These are phyloP conservation scores for Phlebopus sp. DNA, from an alignment of 1,284 basidiomycete genomes.

Conservation along the genomic window DNA sequence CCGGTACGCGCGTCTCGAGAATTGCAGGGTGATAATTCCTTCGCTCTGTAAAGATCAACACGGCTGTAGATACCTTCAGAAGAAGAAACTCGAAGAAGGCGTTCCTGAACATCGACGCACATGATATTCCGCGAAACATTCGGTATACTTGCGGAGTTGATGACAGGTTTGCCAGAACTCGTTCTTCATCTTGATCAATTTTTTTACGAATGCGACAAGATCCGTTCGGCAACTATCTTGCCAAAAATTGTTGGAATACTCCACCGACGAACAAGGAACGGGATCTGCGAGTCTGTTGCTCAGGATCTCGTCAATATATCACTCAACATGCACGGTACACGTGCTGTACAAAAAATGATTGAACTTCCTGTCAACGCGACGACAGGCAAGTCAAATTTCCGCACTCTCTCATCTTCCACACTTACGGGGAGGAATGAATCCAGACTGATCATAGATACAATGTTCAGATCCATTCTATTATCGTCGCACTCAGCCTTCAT, in stretches of 20 bases:
- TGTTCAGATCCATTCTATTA: slow-evolving; percentile 95
- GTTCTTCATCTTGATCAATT: slow-evolving; percentile 4
- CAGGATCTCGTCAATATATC: slow-evolving; percentile 98
- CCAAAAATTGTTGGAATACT: slow-evolving; percentile 97
- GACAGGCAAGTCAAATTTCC: slow-evolving; percentile 67
- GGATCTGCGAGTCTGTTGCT: slow-evolving; percentile 97
- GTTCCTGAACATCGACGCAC: slow-evolving; percentile 91
- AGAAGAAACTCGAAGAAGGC: slow-evolving; percentile 98
- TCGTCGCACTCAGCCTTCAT: slow-evolving; percentile 93
- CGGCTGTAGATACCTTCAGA: slow-evolving; percentile 97
- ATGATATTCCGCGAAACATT: slow-evolving; percentile 99
- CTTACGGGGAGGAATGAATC: slow-evolving; percentile 39
- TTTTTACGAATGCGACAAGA: slow-evolving; percentile 48
- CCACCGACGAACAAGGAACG: slow-evolving; percentile 97
- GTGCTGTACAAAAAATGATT: slow-evolving; percentile 99
- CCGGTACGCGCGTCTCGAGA: slow-evolving; percentile 93
- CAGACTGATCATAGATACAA: slow-evolving; percentile 79
- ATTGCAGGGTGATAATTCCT: slow-evolving; percentile 94
- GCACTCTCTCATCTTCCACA: slow-evolving; percentile 32
- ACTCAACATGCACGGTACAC: slow-evolving; percentile 99
- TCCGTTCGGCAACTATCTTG: slow-evolving; percentile 99
- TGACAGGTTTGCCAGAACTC: slow-evolving; percentile 70
- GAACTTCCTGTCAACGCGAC: slow-evolving; percentile 96
- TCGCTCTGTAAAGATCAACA: slow-evolving; percentile 98
- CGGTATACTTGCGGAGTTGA: slow-evolving; percentile 94